Conservation (phyloP, 805 yeast species). For the Candida patagonica region DNA sequence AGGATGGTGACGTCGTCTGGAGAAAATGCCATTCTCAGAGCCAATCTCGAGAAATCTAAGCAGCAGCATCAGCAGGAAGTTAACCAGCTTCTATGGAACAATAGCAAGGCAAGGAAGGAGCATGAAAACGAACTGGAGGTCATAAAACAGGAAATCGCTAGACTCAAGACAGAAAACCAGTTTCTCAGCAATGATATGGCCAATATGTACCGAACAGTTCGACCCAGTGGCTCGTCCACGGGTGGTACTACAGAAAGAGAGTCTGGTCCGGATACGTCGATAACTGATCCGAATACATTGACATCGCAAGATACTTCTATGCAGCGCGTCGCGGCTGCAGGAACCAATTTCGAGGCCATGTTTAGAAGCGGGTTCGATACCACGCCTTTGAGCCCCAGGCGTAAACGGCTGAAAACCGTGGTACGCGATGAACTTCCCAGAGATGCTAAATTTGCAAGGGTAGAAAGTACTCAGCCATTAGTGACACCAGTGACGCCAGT, state of each 20-base stretch:
- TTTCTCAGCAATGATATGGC: conserved; percentile 42
- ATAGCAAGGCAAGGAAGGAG: conserved; percentile 18
- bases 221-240: too few species aligned
- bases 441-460: too few species aligned
- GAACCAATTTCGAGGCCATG: conserved; percentile 11
- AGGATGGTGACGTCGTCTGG: conserved; percentile 56
- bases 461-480: too few species aligned
- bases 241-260: not conserved
- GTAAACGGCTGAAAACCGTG: conserved; percentile 4
- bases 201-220: conserved; percentile 3
- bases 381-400: conserved; percentile 6
- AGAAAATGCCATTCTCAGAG: conserved; percentile 69
- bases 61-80: conserved; percentile 22
- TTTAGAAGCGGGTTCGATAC: conserved; percentile 26
- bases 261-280: not conserved
- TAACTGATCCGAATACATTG: not conserved
- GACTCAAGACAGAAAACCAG: conserved; percentile 45
- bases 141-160: conserved; percentile 34
- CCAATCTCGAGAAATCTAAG: conserved; percentile 35
- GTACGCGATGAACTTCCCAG: not conserved
- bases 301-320: not conserved
- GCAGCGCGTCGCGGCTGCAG: conserved; percentile 9
- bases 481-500: not conserved
- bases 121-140: conserved; percentile 31
- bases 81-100: conserved; percentile 18